phyloP scores from a whole-genome alignment of 2,329 filamentous ascomycete species.

The Colletotrichum truncatum region DNA sequence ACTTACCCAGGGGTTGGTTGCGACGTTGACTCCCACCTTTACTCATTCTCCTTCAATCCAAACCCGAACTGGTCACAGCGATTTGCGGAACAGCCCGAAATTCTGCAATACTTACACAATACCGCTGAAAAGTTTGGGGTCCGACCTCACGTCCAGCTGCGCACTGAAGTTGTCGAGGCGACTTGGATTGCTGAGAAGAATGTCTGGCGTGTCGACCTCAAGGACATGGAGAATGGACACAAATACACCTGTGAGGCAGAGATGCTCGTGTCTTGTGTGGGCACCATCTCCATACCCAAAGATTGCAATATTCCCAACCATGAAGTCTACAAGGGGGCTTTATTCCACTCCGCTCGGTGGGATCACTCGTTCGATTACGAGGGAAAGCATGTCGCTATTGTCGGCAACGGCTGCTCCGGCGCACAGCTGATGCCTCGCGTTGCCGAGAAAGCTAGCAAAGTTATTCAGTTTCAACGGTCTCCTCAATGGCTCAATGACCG shows the following conservation, averaged over 20 bases:
- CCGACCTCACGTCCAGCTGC: slow-evolving; percentile 33
- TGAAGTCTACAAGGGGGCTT: slow-evolving; percentile 41
- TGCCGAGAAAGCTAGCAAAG: not conserved
- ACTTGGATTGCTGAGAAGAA: no score
- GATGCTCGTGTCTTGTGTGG: slow-evolving; percentile 38
- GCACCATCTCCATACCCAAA: slow-evolving; percentile 36
- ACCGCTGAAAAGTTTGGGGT: slow-evolving; percentile 34
- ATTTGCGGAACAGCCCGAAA: slow-evolving; percentile 44
- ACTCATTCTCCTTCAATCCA: slow-evolving; percentile 51
- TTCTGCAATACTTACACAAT: slow-evolving; percentile 36
- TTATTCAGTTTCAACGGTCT: slow-evolving; percentile 15
- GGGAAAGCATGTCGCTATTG: slow-evolving; percentile 43
- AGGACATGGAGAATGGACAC: no score
- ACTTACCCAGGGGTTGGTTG: no score
- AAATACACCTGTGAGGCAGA: slow-evolving; percentile 21
- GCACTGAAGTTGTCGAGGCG: slow-evolving; percentile 28
- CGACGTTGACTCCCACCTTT: slow-evolving; percentile 46
- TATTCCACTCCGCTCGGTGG: slow-evolving; percentile 47
- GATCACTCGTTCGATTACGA: slow-evolving; percentile 37
- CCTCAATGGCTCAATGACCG: not conserved
- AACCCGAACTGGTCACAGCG: slow-evolving; percentile 49
- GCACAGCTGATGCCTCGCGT: slow-evolving; percentile 46
- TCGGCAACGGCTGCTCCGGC: slow-evolving; percentile 46
- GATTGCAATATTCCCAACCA: slow-evolving; percentile 38
- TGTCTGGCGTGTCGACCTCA: no score